Evolutionary conservation across 176 grass and related monocot genomes (phyloP).

Genomic region (Hordeum marinum): DNA sequence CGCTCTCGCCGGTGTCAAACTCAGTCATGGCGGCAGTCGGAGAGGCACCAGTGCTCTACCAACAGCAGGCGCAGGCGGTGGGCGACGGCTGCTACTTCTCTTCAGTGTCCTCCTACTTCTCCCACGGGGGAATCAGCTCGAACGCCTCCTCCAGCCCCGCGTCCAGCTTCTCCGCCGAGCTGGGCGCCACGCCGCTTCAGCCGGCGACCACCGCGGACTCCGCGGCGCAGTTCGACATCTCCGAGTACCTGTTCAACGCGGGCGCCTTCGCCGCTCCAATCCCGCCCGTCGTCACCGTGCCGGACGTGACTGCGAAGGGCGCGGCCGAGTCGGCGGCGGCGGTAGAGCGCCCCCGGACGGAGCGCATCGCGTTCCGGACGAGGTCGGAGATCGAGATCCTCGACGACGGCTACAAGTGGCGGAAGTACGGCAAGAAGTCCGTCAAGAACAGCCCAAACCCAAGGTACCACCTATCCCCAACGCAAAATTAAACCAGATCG

Average conservation of each 20-base stretch:
- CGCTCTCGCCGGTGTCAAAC: not conserved
- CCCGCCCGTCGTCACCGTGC: not conserved
- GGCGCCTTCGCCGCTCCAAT: not conserved
- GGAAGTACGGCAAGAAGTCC: conserved; percentile 98
- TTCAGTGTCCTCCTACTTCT: conserved; percentile 41
- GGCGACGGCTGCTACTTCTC: conserved; percentile 4
- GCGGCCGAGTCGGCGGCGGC: conserved; percentile 6
- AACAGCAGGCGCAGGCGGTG: not conserved
- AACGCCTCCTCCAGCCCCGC: conserved; percentile 26
- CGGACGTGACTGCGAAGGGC: not conserved
- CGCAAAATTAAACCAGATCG: not conserved
- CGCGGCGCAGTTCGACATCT: conserved; percentile 45
- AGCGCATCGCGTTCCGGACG: conserved; percentile 82
- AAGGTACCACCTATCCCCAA: conserved; percentile 21
- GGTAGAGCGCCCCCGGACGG: conserved; percentile 48
- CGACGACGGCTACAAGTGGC: conserved; percentile 92
- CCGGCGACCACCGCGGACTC: not conserved
- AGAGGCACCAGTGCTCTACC: conserved; percentile 37
- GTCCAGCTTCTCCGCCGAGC: conserved; percentile 45
- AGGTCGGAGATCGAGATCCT: conserved; percentile 72
- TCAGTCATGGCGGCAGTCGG: conserved; percentile 54
- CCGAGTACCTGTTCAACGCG: conserved; percentile 57
- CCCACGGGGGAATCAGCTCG: conserved; percentile 32
- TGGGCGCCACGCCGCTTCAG: not conserved
- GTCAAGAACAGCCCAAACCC: conserved; percentile 98